Conservation (phyloP, 352 stramenopile genomes). For the Phytophthora podocarpi region DNA sequence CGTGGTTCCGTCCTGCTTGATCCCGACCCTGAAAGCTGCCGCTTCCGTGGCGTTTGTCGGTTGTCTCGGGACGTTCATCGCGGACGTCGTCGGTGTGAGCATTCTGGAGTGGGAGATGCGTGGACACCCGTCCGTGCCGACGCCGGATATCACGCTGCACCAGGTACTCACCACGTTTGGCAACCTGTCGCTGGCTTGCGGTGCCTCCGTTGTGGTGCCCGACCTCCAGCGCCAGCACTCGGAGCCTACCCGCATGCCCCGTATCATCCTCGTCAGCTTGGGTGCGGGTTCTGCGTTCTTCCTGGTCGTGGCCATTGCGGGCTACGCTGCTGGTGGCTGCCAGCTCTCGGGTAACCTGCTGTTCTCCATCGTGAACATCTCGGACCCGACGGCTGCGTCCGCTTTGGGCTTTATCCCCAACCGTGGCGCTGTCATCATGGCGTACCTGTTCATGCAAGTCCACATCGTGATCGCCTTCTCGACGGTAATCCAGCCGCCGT, state of each 20-base stretch:
- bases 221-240: slow-evolving; percentile 27
- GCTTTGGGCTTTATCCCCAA: slow-evolving; percentile 25
- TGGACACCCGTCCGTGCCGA: slow-evolving; percentile 17
- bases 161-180: slow-evolving; percentile 26
- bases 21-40: slow-evolving; percentile 27
- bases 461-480: slow-evolving; percentile 30
- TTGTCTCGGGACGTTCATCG: slow-evolving; percentile 29
- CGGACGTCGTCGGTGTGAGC: slow-evolving; percentile 19
- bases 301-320: slow-evolving; percentile 15
- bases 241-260: slow-evolving; percentile 20
- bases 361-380: slow-evolving; percentile 28
- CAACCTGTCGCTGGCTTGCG: slow-evolving; percentile 26
- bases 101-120: slow-evolving; percentile 28
- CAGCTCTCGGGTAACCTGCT: slow-evolving; percentile 29
- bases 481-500: slow-evolving; percentile 24
- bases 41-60: slow-evolving; percentile 15
- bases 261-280: slow-evolving; percentile 18
- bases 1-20: slow-evolving; percentile 18
- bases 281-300: slow-evolving; percentile 22
- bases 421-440: slow-evolving; percentile 26
- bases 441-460: slow-evolving; percentile 35
- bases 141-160: slow-evolving; percentile 17
- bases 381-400: slow-evolving; percentile 13
- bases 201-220: slow-evolving; percentile 22
- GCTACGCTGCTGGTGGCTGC: slow-evolving; percentile 22